Evolutionary conservation across 371 early-diverging fungal genomes (phyloP), one percentile per base, ranked within the genome.

Genomic region (Mortierella sp.): DNA sequence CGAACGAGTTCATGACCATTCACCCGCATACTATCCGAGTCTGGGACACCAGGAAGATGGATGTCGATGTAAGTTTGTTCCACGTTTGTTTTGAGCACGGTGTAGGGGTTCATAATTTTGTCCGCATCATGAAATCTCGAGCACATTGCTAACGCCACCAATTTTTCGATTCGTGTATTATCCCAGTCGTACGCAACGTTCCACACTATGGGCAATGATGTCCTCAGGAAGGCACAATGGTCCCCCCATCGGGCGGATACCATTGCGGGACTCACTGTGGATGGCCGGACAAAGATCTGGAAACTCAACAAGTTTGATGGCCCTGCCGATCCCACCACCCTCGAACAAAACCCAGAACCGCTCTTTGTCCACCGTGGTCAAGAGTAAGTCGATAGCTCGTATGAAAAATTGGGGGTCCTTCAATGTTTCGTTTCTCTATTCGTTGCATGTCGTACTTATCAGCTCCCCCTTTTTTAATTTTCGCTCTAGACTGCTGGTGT

Each of bases 31-130:
- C 75, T 14, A 53, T 82, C 14, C 71, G 83, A 2, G 72, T 82
- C 11, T 82, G 83, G 83, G 83, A 82, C 40, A 70, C 52, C 9
- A 53, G 83, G 5, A 74, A 75, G 34, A 72, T 78, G 75, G 66
- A 50, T 43, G 50, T 47, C 6, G 74, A 74, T 71, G 83, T 78
- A 82, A 37, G 76, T 22, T 37, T 9, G 11, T 50, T 11, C 1
- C 9, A 13, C 14, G n/a, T 48, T 24, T 37, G 11, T 39, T 8
- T 37, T n/a, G 34, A 9, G n/a, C n/a, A n/a, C n/a, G n/a, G n/a
- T n/a, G n/a, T n/a, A n/a, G n/a, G n/a, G n/a, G n/a, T n/a, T n/a
- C n/a, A n/a, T n/a, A n/a, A n/a, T n/a, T n/a, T n/a, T n/a, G n/a
- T n/a, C n/a, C n/a, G n/a, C n/a, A n/a, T n/a, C n/a, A n/a, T n/a